Evolutionary conservation across 2,329 filamentous ascomycete species (phyloP).

Genomic region (Cytospora paraplurivora): DNA sequence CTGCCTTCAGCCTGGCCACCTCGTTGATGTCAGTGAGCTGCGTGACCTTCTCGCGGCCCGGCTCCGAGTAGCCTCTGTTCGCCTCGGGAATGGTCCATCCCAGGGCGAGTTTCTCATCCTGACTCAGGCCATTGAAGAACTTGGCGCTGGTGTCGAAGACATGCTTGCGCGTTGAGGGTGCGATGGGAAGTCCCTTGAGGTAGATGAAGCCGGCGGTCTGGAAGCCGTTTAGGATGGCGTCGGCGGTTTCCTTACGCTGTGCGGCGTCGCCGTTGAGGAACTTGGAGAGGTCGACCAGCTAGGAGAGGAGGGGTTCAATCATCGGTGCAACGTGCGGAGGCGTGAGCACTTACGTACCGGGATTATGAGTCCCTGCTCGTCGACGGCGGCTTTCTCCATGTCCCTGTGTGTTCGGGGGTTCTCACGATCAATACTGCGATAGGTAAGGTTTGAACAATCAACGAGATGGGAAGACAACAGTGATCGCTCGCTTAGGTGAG

Average conservation of each 20-base stretch:
- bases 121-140: constrained; percentile 68
- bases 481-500: not conserved
- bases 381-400: constrained; percentile 40
- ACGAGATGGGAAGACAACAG: not conserved
- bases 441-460: not conserved
- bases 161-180: constrained; percentile 56
- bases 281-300: constrained; percentile 78
- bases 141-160: constrained; percentile 68
- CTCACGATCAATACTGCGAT: not conserved
- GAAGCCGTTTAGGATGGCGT: constrained; percentile 77
- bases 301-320: constrained; percentile 18
- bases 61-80: constrained; percentile 73
- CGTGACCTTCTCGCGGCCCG: constrained; percentile 71
- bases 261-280: constrained; percentile 66
- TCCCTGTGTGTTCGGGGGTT: constrained; percentile 14
- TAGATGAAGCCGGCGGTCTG: constrained; percentile 89
- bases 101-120: constrained; percentile 64
- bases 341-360: constrained; percentile 31
- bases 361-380: constrained; percentile 37
- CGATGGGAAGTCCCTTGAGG: constrained; percentile 76
- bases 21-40: constrained; percentile 55
- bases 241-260: constrained; percentile 66
- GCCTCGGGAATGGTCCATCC: constrained; percentile 72
- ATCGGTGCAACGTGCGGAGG: constrained; percentile 16
- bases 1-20: constrained; percentile 59